Percentiles rank a stretch among this genome's conserved stretches.
Conservation (phyloP, 1,284 basidiomycete genomes). For the Marasmius fiardii region DNA sequence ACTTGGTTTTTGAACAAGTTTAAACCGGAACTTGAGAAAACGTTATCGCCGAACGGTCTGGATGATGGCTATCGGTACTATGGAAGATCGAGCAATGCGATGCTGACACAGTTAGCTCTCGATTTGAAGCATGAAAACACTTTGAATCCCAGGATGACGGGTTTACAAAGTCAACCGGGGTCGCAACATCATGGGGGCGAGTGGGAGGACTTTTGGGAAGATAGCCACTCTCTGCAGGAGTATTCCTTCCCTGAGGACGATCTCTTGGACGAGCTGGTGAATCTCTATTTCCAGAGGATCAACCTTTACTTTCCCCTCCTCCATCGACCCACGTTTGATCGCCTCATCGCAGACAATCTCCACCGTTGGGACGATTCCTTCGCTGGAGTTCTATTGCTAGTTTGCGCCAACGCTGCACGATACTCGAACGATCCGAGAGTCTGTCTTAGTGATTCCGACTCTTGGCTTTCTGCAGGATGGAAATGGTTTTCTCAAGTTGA, state of each 20-base stretch:
- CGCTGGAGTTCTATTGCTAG: constrained; percentile 3
- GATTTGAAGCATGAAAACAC: constrained; percentile 61
- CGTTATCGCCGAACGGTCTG: no score
- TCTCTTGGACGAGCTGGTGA: background rate
- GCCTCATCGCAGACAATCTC: background rate
- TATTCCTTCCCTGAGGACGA: constrained; percentile 59
- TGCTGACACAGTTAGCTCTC: constrained; percentile 63
- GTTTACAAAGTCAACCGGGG: constrained; percentile 20
- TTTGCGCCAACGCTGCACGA: constrained; percentile 5
- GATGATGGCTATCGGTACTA: constrained; percentile 64
- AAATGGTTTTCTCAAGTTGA: constrained; percentile 70
- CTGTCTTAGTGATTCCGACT: constrained; percentile 15
- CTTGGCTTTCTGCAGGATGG: constrained; percentile 65
- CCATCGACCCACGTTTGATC: constrained; percentile 6
- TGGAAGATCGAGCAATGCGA: constrained; percentile 68
- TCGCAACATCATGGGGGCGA: constrained; percentile 14
- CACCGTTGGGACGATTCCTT: constrained; percentile 1
- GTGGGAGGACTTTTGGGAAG: constrained; percentile 24
- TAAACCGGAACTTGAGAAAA: constrained; percentile 6
- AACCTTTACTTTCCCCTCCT: constrained; percentile 4
- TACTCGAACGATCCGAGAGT: constrained; percentile 2
- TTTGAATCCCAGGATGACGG: constrained; percentile 27
- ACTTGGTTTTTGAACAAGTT: constrained; percentile 27
- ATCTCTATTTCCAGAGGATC: constrained; percentile 6
- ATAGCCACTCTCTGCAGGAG: constrained; percentile 25